phyloP scores from a whole-genome alignment of 2,329 filamentous ascomycete genomes.

The Phialemoniopsis sp. region DNA sequence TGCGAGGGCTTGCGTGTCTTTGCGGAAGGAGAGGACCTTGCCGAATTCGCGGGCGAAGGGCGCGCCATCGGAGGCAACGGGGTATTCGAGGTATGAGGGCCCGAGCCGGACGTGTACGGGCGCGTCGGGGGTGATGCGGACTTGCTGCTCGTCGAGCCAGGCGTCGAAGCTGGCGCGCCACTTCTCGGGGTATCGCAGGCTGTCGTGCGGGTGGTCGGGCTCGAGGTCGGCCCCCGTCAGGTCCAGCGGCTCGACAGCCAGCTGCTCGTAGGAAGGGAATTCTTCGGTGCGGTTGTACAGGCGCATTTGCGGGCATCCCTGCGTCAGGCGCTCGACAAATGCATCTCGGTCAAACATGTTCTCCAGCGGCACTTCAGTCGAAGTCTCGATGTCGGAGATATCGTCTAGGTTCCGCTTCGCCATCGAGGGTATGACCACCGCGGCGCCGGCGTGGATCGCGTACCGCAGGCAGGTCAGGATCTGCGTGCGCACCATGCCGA shows the following conservation, averaged over 20 bases:
- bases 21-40: constrained; percentile 25
- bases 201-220: constrained; percentile 17
- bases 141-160: constrained; percentile 17
- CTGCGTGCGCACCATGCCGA: constrained; percentile 33
- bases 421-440: constrained; percentile 29
- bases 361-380: constrained; percentile 19
- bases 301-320: constrained; percentile 19
- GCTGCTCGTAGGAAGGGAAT: constrained; percentile 17
- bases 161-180: constrained; percentile 22
- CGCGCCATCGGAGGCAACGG: constrained; percentile 25
- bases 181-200: constrained; percentile 13
- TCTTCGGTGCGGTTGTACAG: constrained; percentile 20
- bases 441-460: constrained; percentile 29
- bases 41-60: constrained; percentile 24
- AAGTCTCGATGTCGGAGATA: constrained; percentile 22
- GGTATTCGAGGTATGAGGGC: constrained; percentile 31
- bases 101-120: constrained; percentile 21
- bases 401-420: constrained; percentile 24
- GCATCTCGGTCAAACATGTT: constrained; percentile 20
- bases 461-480: constrained; percentile 35
- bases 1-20: constrained; percentile 20
- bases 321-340: constrained; percentile 16
- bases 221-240: constrained; percentile 24
- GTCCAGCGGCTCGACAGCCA: constrained; percentile 9
- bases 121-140: constrained; percentile 5